Percentiles rank a stretch among this genome's conserved stretches.
Evolutionary conservation across 2,329 filamentous ascomycete species (phyloP).

Genomic region (Aphanocladium album): DNA sequence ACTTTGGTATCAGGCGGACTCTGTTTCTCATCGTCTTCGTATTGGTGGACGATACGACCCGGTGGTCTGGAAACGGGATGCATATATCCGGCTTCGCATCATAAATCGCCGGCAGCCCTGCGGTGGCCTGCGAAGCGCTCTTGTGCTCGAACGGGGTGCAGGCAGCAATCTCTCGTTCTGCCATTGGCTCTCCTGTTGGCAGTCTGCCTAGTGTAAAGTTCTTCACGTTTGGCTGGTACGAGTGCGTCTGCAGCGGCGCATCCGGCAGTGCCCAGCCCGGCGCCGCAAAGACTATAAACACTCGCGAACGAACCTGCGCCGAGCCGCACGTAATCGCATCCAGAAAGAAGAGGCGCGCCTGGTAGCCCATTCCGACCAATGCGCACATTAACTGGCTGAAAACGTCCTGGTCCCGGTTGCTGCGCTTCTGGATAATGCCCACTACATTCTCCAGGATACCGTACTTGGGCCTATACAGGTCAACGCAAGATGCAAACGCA

Average conservation of each 20-base stretch:
- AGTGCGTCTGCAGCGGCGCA: conserved; percentile 57
- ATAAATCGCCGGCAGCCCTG: conserved; percentile 57
- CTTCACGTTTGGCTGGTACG: conserved; percentile 40
- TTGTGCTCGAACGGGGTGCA: conserved; percentile 57
- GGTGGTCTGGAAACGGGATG: conserved; percentile 63
- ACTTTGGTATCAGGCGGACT: conserved; percentile 54
- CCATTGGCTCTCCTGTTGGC: conserved; percentile 57
- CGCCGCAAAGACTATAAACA: conserved; percentile 69
- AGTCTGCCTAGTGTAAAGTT: conserved; percentile 47
- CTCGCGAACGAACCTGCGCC: conserved; percentile 58
- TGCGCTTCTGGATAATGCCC: conserved; percentile 51
- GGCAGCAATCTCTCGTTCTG: conserved; percentile 35
- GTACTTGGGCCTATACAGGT: conserved; percentile 70
- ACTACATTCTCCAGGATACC: conserved; percentile 74
- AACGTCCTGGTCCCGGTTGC: conserved; percentile 52
- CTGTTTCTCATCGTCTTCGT: conserved; percentile 37
- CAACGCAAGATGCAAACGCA: conserved; percentile 68
- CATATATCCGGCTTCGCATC: conserved; percentile 60
- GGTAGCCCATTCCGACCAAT: conserved; percentile 72
- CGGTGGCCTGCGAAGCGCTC: conserved; percentile 47
- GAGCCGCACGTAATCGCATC: conserved; percentile 67
- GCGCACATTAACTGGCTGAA: conserved; percentile 69
- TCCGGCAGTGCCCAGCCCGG: conserved; percentile 55
- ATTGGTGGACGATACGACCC: conserved; percentile 37
- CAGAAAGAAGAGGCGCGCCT: conserved; percentile 61